Percentiles rank a stretch among this genome's conserved stretches.
Conservation (phyloP, 2,329 filamentous ascomycete genomes). For the Xylaria sp. region DNA sequence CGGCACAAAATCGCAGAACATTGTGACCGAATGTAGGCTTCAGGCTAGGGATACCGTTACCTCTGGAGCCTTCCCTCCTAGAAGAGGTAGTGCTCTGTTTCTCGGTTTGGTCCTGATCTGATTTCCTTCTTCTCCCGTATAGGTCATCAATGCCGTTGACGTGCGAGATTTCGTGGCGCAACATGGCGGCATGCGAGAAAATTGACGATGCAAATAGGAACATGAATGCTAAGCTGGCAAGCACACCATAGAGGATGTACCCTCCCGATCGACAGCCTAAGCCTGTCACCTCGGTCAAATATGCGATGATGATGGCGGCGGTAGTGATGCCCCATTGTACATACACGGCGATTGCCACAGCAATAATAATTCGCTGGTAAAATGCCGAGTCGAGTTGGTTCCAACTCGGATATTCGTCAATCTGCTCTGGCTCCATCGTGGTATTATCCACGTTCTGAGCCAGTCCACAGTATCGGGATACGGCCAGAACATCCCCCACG, state of each 20-base stretch:
- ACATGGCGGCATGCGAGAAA: conserved; percentile 38
- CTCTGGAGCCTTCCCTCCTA: background rate
- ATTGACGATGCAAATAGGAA: conserved; percentile 36
- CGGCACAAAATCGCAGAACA: conserved; percentile 31
- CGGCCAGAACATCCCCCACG: conserved; percentile 23
- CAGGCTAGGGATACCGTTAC: background rate
- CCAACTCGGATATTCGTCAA: conserved; percentile 34
- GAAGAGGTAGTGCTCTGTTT: background rate
- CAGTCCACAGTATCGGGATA: conserved; percentile 34
- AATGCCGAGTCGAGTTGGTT: conserved; percentile 35
- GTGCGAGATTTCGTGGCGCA: conserved; percentile 28
- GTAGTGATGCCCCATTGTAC: conserved; percentile 40
- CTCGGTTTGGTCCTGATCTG: background rate
- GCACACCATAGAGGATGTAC: conserved; percentile 36
- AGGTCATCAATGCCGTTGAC: background rate
- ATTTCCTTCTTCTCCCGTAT: background rate
- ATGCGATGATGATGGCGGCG: conserved; percentile 36
- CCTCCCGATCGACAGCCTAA: conserved; percentile 40
- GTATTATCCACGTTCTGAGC: conserved; percentile 4
- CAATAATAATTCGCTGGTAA: conserved; percentile 33
- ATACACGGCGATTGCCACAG: conserved; percentile 23
- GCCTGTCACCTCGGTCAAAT: conserved; percentile 37
- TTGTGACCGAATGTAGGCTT: conserved; percentile 4
- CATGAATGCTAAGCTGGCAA: conserved; percentile 29
- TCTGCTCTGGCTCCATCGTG: conserved; percentile 21